Evolutionary conservation across 1,284 basidiomycete genomes (phyloP).

Genomic region (Tylopilus sp.): DNA sequence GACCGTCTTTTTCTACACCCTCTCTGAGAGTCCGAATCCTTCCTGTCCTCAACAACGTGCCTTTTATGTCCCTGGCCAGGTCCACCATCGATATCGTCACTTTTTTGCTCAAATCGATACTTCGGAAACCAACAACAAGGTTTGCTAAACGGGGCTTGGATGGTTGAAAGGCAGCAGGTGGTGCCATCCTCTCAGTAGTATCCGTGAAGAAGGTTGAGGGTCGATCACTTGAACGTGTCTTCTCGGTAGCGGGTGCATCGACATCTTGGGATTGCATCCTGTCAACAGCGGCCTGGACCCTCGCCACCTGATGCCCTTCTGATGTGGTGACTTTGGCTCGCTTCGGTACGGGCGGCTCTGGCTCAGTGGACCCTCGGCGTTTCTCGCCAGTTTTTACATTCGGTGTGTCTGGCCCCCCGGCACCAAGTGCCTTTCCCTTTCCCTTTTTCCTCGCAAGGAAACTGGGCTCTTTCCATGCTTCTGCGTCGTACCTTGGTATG

Average conservation of each 20-base stretch:
- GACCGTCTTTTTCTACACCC: conserved; percentile 19
- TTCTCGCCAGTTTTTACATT: conserved; percentile 12
- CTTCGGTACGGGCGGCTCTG: conserved; percentile 14
- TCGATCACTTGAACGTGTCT: neutral
- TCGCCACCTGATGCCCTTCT: neutral
- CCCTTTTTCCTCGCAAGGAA: conserved; percentile 24
- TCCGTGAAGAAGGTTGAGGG: neutral
- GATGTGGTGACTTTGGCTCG: conserved; percentile 4
- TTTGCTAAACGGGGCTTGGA: conserved; percentile 22
- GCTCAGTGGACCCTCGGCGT: conserved; percentile 10
- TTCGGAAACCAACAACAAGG: conserved; percentile 17
- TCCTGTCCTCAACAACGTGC: conserved; percentile 29
- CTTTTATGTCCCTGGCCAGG: conserved; percentile 6
- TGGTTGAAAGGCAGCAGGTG: neutral
- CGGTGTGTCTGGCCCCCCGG: conserved; percentile 3
- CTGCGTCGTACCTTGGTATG: conserved; percentile 19
- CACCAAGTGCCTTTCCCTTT: conserved; percentile 18
- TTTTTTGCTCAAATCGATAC: conserved; percentile 4
- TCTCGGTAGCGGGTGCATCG: neutral
- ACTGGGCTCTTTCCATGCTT: conserved; percentile 29
- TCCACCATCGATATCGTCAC: conserved; percentile 9
- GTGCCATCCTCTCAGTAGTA: neutral
- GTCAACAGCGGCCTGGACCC: neutral
- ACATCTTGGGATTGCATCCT: neutral
- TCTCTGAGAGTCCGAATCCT: conserved; percentile 25